phyloP scores from a whole-genome alignment of 2,329 filamentous ascomycete genomes.

The Myriosclerotinia duriaeana region DNA sequence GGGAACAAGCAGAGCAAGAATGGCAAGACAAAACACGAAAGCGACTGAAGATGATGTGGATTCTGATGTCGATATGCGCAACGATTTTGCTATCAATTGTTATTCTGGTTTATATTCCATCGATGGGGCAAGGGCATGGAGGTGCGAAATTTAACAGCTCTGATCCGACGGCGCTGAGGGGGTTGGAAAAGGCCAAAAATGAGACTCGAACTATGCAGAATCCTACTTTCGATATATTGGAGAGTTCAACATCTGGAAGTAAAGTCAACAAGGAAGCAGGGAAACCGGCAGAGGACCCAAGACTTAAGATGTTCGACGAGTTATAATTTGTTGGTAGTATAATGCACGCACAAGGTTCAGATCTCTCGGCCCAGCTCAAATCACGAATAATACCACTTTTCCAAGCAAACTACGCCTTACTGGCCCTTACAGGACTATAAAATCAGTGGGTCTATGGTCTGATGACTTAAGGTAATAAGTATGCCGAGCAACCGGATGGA shows the following conservation, averaged over 20 bases:
- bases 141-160: constrained; percentile 28
- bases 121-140: constrained; percentile 21
- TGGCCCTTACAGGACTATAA: not conserved
- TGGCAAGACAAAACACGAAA: constrained; percentile 67
- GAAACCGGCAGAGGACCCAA: constrained; percentile 35
- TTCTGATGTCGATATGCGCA: constrained; percentile 51
- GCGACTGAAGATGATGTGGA: constrained; percentile 63
- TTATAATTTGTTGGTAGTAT: constrained; percentile 30
- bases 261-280: constrained; percentile 25
- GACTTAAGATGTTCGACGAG: constrained; percentile 40
- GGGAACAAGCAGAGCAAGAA: constrained; percentile 65
- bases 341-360: constrained; percentile 11
- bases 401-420: constrained; percentile 5
- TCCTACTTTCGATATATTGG: constrained; percentile 27
- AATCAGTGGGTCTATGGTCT: constrained; percentile 14
- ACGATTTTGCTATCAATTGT: constrained; percentile 48
- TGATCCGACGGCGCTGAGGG: constrained; percentile 27
- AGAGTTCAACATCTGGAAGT: constrained; percentile 18
- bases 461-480: not conserved
- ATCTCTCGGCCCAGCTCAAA: not conserved
- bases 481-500: constrained; percentile 14
- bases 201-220: constrained; percentile 28
- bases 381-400: constrained; percentile 4
- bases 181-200: constrained; percentile 31
- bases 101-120: constrained; percentile 38